Evolutionary conservation across 306 rosid species (phyloP).

Genomic region (Prunus campanulata): DNA sequence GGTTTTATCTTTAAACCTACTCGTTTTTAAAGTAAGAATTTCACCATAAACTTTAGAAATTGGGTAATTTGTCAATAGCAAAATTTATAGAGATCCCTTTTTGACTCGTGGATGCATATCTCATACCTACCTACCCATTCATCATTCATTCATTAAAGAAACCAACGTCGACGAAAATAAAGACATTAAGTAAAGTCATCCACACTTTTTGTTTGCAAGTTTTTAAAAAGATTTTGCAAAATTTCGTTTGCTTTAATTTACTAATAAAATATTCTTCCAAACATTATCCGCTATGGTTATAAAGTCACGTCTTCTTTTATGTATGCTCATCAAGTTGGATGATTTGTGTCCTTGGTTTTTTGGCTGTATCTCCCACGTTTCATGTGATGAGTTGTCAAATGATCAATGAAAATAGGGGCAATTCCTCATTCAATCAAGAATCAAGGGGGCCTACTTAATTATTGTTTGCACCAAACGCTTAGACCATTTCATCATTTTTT

Average conservation of each 20-base stretch:
- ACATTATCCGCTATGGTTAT: not conserved
- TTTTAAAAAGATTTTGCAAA: too few species aligned
- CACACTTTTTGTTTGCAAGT: not conserved
- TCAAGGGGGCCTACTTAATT: slow-evolving; percentile 12
- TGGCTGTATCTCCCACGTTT: slow-evolving; percentile 14
- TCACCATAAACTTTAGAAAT: not conserved
- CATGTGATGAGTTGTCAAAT: slow-evolving; percentile 16
- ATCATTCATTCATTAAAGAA: not conserved
- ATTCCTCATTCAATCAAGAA: slow-evolving; percentile 1
- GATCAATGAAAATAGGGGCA: not conserved
- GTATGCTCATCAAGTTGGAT: slow-evolving; percentile 4
- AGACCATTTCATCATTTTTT: slow-evolving; percentile 6
- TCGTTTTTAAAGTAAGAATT: not conserved
- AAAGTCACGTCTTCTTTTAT: not conserved
- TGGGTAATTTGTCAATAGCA: slow-evolving; percentile 34
- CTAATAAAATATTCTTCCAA: too few species aligned
- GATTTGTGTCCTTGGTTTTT: not conserved
- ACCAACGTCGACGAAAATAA: not conserved
- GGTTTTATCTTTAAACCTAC: slow-evolving; percentile 8
- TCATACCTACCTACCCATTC: slow-evolving; percentile 24
- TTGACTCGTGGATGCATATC: slow-evolving; percentile 28
- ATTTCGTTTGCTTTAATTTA: too few species aligned
- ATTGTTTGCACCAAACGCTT: not conserved
- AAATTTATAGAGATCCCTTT: slow-evolving; percentile 18
- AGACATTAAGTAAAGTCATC: slow-evolving; percentile 26